Conservation (phyloP, 495 filamentous ascomycete species). For the Penicillium lividum region DNA sequence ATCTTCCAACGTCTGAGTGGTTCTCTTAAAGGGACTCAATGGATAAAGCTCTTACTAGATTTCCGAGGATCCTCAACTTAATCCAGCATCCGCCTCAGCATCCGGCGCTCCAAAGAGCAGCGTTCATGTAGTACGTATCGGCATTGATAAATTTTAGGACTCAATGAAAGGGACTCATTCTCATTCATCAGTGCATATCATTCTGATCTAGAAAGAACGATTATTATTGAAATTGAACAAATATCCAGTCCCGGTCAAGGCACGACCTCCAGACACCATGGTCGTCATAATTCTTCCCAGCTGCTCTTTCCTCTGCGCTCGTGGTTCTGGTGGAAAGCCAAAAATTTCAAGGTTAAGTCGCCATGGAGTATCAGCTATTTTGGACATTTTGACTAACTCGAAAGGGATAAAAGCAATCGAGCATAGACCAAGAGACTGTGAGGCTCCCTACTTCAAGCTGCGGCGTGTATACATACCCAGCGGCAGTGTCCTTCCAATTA, state of each 20-base stretch:
- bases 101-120: background rate
- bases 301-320: background rate
- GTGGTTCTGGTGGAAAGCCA: background rate
- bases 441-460: background rate
- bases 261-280: background rate
- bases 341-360: background rate
- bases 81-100: background rate
- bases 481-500: background rate
- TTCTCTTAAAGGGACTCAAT: background rate
- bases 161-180: too few relatives aligned
- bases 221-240: too few relatives aligned
- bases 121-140: background rate
- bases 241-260: too few relatives aligned
- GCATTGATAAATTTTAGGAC: too few relatives aligned
- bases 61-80: background rate
- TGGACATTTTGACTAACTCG: background rate
- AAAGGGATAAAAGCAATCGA: background rate
- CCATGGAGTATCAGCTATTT: background rate
- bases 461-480: background rate
- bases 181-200: background rate
- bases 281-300: background rate
- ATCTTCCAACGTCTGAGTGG: background rate
- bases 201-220: background rate
- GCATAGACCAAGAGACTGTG: background rate
- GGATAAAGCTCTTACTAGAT: background rate